These are phyloP conservation scores for Podila epigama DNA, from an alignment of 192 early-diverging fungal species.

Conservation along the genomic window DNA sequence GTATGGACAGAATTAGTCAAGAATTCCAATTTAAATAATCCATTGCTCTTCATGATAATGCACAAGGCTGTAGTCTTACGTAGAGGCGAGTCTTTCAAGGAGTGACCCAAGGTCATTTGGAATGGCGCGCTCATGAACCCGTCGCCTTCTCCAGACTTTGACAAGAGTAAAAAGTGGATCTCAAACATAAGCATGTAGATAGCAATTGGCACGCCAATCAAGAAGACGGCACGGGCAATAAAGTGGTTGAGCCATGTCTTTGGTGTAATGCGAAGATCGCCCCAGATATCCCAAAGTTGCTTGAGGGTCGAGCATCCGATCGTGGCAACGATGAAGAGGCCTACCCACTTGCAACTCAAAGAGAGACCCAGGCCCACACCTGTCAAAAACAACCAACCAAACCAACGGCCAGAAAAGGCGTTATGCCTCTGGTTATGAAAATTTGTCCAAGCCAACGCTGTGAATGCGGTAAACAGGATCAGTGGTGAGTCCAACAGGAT, in stretches of 20 bases:
- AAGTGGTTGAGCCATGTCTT: conserved; percentile 72
- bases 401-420: conserved; percentile 86
- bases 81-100: conserved; percentile 52
- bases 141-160: conserved; percentile 87
- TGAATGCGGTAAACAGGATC: conserved; percentile 83
- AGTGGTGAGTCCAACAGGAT: conserved; percentile 93
- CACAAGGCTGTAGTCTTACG: too few species aligned
- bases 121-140: conserved; percentile 91
- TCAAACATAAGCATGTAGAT: conserved; percentile 89
- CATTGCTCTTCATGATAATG: too few species aligned
- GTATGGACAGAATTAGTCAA: conserved; percentile 20
- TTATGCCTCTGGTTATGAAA: conserved; percentile 78
- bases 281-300: conserved; percentile 88
- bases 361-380: conserved; percentile 78
- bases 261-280: conserved; percentile 68
- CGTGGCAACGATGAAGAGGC: conserved; percentile 86
- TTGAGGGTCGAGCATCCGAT: conserved; percentile 85
- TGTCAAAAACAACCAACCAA: conserved; percentile 84
- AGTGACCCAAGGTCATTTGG: conserved; percentile 84
- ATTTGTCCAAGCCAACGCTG: conserved; percentile 87
- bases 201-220: conserved; percentile 81
- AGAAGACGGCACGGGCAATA: conserved; percentile 77
- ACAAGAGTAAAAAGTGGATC: conserved; percentile 87
- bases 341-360: conserved; percentile 92
- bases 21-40: background rate